Conservation (phyloP, 2,329 filamentous ascomycete species). For the Chaetomiaceae sp. region DNA sequence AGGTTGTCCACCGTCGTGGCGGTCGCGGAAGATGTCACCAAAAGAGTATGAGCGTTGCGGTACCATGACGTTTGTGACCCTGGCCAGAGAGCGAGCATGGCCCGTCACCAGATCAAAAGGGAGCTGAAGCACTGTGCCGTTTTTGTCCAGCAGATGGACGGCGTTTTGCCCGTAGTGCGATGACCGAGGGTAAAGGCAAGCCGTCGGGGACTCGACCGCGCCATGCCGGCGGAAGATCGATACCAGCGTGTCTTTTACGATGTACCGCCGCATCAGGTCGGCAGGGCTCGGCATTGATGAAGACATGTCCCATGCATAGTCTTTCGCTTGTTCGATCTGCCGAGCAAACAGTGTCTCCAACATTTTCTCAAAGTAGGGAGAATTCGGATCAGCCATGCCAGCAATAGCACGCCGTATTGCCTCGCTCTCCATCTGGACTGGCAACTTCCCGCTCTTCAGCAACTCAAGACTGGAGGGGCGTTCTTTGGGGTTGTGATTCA, state of each 20-base stretch:
- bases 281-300: constrained; percentile 48
- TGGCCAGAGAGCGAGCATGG: constrained; percentile 78
- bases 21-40: constrained; percentile 80
- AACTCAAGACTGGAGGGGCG: constrained; percentile 80
- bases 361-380: constrained; percentile 86
- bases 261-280: constrained; percentile 65
- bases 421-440: constrained; percentile 89
- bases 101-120: constrained; percentile 90
- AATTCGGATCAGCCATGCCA: constrained; percentile 74
- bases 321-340: constrained; percentile 72
- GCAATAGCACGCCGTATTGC: constrained; percentile 79
- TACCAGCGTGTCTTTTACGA: constrained; percentile 69
- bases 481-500: constrained; percentile 77
- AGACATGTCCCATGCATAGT: constrained; percentile 72
- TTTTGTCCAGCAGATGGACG: constrained; percentile 74
- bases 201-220: constrained; percentile 73
- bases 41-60: constrained; percentile 80
- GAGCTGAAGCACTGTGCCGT: constrained; percentile 86
- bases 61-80: constrained; percentile 55
- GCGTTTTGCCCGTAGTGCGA: constrained; percentile 70
- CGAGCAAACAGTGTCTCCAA: constrained; percentile 78
- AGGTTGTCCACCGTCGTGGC: constrained; percentile 73
- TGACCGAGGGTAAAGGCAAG: constrained; percentile 76
- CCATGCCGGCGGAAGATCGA: constrained; percentile 85
- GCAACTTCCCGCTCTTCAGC: constrained; percentile 78